Conservation (phyloP, 2,329 filamentous ascomycete species). For the Fusarium sp. region DNA sequence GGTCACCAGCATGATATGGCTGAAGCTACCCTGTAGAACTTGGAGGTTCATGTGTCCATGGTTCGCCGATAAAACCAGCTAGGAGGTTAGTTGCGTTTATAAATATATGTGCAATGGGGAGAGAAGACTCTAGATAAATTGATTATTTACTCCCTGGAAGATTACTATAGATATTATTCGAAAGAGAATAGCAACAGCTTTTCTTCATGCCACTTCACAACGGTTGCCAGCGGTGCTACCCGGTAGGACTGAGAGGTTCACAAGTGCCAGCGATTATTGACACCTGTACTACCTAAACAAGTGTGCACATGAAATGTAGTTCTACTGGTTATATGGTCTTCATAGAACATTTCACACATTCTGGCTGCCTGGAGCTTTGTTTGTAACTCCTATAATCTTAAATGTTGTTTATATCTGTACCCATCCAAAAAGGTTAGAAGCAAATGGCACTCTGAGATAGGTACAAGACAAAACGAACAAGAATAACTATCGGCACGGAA, state of each 20-base stretch:
- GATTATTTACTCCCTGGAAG: no score
- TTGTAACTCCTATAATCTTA: fast-evolving
- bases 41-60: not conserved
- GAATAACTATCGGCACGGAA: no score
- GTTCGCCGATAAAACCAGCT: no score
- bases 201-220: not conserved
- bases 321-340: not conserved
- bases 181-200: not conserved
- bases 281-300: not conserved
- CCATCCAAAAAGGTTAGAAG: no score
- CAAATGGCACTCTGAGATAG: not conserved
- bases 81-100: fast-evolving
- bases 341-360: not conserved
- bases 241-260: not conserved
- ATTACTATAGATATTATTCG: not conserved
- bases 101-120: no score
- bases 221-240: not conserved
- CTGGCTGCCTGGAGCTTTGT: not conserved
- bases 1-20: no score
- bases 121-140: no score
- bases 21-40: not conserved
- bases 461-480: not conserved
- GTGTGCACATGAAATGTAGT: not conserved
- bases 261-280: not conserved
- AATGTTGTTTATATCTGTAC: not conserved